A percentile compares a stretch with the other conserved stretches of the same genome.
phyloP scores from a whole-genome alignment of 164 flowering plant genomes.

The Stephania japonica region DNA sequence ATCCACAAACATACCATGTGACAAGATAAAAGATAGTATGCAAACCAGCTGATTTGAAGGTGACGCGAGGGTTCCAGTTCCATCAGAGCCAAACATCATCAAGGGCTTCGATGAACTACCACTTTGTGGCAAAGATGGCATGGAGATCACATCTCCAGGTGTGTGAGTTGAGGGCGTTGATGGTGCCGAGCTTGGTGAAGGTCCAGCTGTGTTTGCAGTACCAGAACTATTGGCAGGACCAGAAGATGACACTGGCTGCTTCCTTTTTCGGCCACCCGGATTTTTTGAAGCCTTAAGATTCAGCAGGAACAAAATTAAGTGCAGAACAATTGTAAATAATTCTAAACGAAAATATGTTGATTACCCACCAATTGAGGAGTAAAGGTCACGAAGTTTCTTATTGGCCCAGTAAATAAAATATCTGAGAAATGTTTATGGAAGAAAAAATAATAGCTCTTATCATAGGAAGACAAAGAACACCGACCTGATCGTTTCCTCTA shows the following conservation, averaged over 20 bases:
- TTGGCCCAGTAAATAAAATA: not conserved
- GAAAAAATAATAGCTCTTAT: not conserved
- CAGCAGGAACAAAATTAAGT: conserved; percentile 17
- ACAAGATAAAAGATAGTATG: not conserved
- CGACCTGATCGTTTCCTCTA: conserved; percentile 93
- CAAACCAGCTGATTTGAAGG: conserved; percentile 91
- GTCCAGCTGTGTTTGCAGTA: conserved; percentile 95
- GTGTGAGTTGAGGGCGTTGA: conserved; percentile 98
- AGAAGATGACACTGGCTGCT: conserved; percentile 94
- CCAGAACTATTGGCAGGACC: conserved; percentile 99
- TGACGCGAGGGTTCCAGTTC: conserved; percentile 75
- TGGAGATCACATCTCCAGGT: conserved; percentile 89
- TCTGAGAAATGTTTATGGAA: not conserved
- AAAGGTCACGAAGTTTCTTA: not conserved
- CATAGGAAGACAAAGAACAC: conserved; percentile 11
- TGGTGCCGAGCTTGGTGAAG: conserved; percentile 94
- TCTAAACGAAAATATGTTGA: not conserved
- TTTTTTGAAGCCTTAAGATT: conserved; percentile 69
- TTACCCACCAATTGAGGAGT: not conserved
- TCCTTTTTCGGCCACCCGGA: conserved; percentile 85
- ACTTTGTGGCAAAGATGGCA: conserved; percentile 78
- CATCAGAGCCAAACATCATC: conserved; percentile 78
- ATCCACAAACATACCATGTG: not conserved
- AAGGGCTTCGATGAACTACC: conserved; percentile 71
- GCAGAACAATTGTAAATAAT: conserved; percentile 18